These are phyloP conservation scores for Guyanaporus albipodus DNA, from an alignment of 768 basidiomycete species.

Conservation along the genomic window DNA sequence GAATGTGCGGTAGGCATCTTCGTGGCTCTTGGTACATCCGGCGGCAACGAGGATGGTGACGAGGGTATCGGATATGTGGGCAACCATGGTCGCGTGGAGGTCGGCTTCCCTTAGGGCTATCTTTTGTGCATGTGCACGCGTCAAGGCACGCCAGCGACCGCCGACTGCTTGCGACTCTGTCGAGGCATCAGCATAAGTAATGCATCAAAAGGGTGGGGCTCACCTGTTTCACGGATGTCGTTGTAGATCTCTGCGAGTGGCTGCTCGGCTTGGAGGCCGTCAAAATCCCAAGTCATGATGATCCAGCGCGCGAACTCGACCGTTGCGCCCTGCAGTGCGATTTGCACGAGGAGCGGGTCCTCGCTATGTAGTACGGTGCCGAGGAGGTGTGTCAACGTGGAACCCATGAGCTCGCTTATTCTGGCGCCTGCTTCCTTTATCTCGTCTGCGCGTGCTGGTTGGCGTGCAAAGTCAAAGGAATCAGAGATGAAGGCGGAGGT, in stretches of 20 bases:
- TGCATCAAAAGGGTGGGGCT: not conserved
- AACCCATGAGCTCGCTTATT: constrained; percentile 32
- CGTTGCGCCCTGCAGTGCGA: constrained; percentile 34
- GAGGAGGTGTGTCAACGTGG: constrained; percentile 24
- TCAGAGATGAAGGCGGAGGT: constrained; percentile 43
- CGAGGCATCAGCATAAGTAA: not conserved
- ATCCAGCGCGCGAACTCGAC: constrained; percentile 33
- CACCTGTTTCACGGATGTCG: constrained; percentile 43
- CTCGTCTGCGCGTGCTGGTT: constrained; percentile 17
- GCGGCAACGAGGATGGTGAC: constrained; percentile 40
- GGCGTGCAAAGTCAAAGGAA: constrained; percentile 30
- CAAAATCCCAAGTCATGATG: constrained; percentile 34
- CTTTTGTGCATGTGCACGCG: constrained; percentile 41
- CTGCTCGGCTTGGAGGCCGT: constrained; percentile 28
- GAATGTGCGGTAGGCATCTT: constrained; percentile 29
- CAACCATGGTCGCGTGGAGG: constrained; percentile 36
- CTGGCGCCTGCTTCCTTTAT: constrained; percentile 27
- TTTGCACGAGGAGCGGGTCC: constrained; percentile 39
- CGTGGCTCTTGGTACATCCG: constrained; percentile 34
- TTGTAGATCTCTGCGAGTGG: constrained; percentile 34
- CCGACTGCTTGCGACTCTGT: constrained; percentile 50
- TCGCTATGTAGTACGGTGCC: constrained; percentile 23
- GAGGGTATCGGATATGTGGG: constrained; percentile 43
- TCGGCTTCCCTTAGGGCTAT: constrained; percentile 30
- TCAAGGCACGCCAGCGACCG: constrained; percentile 55